Conservation (phyloP, 2,329 filamentous ascomycete genomes). For the Calycina marina region DNA sequence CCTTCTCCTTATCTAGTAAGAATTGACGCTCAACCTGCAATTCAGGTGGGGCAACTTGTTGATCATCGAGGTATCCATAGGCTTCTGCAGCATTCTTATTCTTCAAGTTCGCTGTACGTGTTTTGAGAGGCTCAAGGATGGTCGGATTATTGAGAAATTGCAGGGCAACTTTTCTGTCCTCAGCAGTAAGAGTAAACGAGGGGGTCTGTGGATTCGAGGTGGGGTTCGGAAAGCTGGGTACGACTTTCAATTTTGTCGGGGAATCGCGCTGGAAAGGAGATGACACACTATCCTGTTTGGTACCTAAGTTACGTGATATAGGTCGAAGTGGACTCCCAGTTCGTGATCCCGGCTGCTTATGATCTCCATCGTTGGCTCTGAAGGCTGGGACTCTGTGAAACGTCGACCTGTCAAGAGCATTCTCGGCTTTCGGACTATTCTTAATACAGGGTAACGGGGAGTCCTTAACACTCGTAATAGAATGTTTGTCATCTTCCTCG, state of each 20-base stretch:
- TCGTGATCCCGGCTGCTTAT: too few species aligned
- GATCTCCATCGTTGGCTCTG: slow-evolving; percentile 3
- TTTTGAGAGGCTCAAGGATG: slow-evolving; percentile 10
- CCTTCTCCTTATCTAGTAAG: slow-evolving; percentile 14
- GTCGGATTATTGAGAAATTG: slow-evolving; percentile 13
- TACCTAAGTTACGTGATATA: slow-evolving; percentile 15
- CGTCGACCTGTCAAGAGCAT: slow-evolving; percentile 4
- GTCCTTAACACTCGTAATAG: slow-evolving; percentile 9
- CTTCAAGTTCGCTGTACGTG: slow-evolving; percentile 11
- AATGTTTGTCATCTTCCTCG: too few species aligned
- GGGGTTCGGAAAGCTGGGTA: slow-evolving; percentile 3
- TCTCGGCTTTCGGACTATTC: slow-evolving; percentile 7
- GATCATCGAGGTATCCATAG: slow-evolving; percentile 14
- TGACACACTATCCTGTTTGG: slow-evolving; percentile 11
- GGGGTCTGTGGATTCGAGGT: slow-evolving; percentile 13
- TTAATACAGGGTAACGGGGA: slow-evolving; percentile 9
- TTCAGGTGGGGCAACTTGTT: slow-evolving; percentile 9
- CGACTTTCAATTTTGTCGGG: slow-evolving; percentile 8
- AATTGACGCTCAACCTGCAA: slow-evolving; percentile 14
- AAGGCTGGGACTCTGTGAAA: slow-evolving; percentile 6
- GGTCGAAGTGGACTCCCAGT: slow-evolving; percentile 16
- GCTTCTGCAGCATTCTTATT: slow-evolving; percentile 10
- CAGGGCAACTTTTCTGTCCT: slow-evolving; percentile 17
- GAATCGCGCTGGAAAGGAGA: slow-evolving; percentile 16
- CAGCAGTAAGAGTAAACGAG: slow-evolving; percentile 8